Base-by-base conservation (phyloP, 2,329 filamentous ascomycete genomes). In the Akanthomyces uredinophilus region DNA sequence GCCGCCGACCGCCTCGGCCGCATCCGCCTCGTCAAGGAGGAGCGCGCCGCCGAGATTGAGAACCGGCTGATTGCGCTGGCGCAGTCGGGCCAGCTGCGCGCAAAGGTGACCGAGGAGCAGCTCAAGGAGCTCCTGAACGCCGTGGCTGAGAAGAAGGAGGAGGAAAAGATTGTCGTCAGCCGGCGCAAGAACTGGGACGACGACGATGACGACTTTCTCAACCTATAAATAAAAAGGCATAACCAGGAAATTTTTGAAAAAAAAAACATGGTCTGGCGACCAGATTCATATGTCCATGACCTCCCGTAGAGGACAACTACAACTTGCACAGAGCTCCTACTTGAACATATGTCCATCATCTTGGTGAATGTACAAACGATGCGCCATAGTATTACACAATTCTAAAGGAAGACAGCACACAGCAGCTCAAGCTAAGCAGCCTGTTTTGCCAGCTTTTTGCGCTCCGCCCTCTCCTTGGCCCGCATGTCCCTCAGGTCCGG, bases 11-110 rank as follows among this genome's bases (percentile, higher is more conserved):
- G 95, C 16, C 84, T 99, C 1, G 92, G 91, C 62, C 91, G 95
- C 67, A 98, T 99, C 78, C 89, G 94, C 39, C 87, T 99, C 64
- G 95, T 99, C 72, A 98, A 98, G 78, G 92, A 93, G 74, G 88
- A 89, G 69, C 91, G 95, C 70, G 95, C 95, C 41, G 85, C 83
- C 65, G 92, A 97, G 71, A 86, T 99, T 62, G 95, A 99, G 80
- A 93, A 96, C 81, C 80, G 94, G 56, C 84, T 99, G 62, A 93
- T 99, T 75, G 92, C 89, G 87, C 85, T 99, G 63, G 94, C 95
- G 63, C 87, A 92, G 70, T 85, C 88, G 27, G 93, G 94, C 27
- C 95, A 98, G 80, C 81, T 99, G 69, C 82, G 91, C 60, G 79
- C 86, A 65, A 96, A 96, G 74, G 92, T 99, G 52, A 94, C 90